Evolutionary conservation across 208 protist genomes (phyloP).

Genomic region (Crithidia thermophila): DNA sequence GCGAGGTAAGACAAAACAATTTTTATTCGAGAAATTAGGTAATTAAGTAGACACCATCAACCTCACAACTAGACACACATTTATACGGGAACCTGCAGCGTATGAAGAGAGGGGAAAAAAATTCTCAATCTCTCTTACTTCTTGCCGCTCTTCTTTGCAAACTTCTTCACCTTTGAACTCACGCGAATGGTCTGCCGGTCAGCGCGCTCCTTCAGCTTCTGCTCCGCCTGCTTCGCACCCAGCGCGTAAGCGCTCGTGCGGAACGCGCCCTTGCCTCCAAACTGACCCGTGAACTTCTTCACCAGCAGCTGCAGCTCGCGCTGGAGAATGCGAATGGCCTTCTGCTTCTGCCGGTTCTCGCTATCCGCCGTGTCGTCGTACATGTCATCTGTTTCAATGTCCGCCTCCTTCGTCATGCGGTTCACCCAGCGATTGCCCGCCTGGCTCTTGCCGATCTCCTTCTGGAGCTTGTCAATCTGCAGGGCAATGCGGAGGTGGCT

Average conservation of each 20-base stretch:
- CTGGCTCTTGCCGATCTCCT: slow-evolving; percentile 79
- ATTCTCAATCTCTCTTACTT: neutral
- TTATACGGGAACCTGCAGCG: neutral
- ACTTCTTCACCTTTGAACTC: slow-evolving; percentile 20
- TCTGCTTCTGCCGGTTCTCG: slow-evolving; percentile 72
- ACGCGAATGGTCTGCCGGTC: slow-evolving; percentile 50
- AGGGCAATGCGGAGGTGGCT: slow-evolving; percentile 71
- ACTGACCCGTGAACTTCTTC: slow-evolving; percentile 72
- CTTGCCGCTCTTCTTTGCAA: neutral
- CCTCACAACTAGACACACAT: neutral
- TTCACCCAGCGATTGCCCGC: slow-evolving; percentile 73
- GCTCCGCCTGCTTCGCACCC: slow-evolving; percentile 75
- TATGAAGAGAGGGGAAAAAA: slow-evolving; percentile 6
- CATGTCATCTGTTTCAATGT: slow-evolving; percentile 87
- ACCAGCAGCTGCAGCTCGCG: slow-evolving; percentile 59
- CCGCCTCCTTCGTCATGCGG: slow-evolving; percentile 75
- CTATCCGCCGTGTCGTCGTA: slow-evolving; percentile 72
- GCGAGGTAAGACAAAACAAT: neutral
- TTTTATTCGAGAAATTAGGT: neutral
- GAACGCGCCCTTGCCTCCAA: slow-evolving; percentile 86
- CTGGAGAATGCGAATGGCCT: slow-evolving; percentile 77
- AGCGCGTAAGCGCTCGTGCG: slow-evolving; percentile 71
- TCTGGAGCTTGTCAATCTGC: slow-evolving; percentile 90
- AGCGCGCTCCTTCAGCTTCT: slow-evolving; percentile 70
- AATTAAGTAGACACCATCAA: neutral